Base-by-base conservation (phyloP, 176 grass and related monocot genomes). In the Oryza punctata region DNA sequence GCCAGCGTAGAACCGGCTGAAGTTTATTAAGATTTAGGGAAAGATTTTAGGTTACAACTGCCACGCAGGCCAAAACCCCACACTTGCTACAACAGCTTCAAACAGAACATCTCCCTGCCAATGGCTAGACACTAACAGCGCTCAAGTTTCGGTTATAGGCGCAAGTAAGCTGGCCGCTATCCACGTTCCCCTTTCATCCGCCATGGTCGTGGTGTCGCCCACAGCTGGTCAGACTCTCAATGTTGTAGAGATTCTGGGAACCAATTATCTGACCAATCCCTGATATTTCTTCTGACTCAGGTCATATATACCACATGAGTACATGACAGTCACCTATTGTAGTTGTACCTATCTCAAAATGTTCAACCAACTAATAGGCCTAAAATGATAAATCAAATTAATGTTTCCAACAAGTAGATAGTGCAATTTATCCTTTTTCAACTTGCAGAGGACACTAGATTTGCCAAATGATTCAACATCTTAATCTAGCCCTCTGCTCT, bases 371-470 rank as follows among this genome's bases (percentile, higher is more conserved):
- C 65, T 70, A 23, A 26, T 85, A 77, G 12, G 40, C 23, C 64
- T 30, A 2, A 18, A 23, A 18, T 35, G 19, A 43, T 2, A 41
- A 75, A 75, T 47, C 37, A 49, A 41, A 70, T 76, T 32, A 50
- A 74, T 30, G 45, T 70, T 49, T 44, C 63, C 29, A 46, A 81
- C 50, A 30, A 45, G 64, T 29, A 70, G 63, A 75, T 64, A 76
- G 50, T 85, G 63, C 52, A 64, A 80, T 67, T 9, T 70, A 70
- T 80, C 43, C 25, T 81, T 38, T 46, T 80, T 70, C 70, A 52
- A 77, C 63, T n/a, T 30, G 21, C 18, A 33, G 1, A 25, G 33
- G 26, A 12, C 13, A 13, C 59, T 68, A 84, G 73, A 26, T 27
- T 21, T 68, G 32, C 16, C 73, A 50, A 37, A 52, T 82, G 47